These are phyloP conservation scores for Aspergillus kassunensis DNA, from an alignment of 495 filamentous ascomycete species.

Conservation along the genomic window DNA sequence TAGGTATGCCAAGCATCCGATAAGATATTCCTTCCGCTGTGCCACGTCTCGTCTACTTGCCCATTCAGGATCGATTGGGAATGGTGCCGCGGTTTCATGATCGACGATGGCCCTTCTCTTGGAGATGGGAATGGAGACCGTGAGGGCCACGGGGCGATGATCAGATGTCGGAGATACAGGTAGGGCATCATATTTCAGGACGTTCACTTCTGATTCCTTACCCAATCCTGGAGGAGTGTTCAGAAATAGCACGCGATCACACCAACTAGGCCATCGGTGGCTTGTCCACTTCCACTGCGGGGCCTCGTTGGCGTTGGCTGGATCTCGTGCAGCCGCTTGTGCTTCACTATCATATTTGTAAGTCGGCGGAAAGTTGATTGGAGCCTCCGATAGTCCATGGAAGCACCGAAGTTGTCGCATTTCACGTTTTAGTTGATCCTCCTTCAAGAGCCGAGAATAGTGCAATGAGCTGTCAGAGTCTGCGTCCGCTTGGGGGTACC, in stretches of 20 bases:
- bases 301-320: constrained; percentile 26
- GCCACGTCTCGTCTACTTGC: constrained; percentile 43
- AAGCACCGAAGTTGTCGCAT: constrained; percentile 58
- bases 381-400: constrained; percentile 71
- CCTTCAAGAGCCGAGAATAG: constrained; percentile 57
- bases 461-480: constrained; percentile 45
- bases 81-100: constrained; percentile 39
- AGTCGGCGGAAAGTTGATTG: constrained; percentile 80
- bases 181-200: constrained; percentile 64
- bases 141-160: constrained; percentile 75
- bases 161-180: constrained; percentile 75
- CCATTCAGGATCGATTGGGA: constrained; percentile 53
- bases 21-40: constrained; percentile 52
- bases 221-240: constrained; percentile 52
- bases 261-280: constrained; percentile 90
- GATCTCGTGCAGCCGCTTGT: constrained; percentile 30
- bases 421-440: constrained; percentile 77
- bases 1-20: constrained; percentile 54
- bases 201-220: constrained; percentile 32
- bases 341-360: constrained; percentile 70
- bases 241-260: constrained; percentile 82
- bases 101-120: constrained; percentile 26
- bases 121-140: constrained; percentile 53
- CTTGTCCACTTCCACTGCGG: constrained; percentile 69
- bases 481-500: constrained; percentile 59